Percentiles rank a stretch among this genome's conserved stretches.
Evolutionary conservation across 345 rosid genomes (phyloP).

Genomic region (Cardamine resedifolia): DNA sequence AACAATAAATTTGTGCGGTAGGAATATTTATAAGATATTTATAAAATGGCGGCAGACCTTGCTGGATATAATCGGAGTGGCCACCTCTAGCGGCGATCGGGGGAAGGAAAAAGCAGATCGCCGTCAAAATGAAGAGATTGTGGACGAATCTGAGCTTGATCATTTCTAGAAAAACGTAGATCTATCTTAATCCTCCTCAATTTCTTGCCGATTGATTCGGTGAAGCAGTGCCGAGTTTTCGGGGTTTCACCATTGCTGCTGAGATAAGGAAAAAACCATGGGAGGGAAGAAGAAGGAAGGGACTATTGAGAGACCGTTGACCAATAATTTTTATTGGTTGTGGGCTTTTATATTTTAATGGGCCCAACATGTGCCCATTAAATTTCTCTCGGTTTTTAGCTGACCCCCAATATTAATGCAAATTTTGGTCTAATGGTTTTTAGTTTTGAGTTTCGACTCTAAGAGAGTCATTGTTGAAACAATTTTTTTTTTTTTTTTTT

Average conservation of each 20-base stretch:
- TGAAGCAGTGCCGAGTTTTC: conserved; percentile 1
- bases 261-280: background rate
- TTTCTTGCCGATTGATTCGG: conserved; percentile 11
- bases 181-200: background rate
- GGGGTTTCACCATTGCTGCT: conserved; percentile 24
- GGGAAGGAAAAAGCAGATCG: conserved; percentile 33
- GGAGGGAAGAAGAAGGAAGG: conserved; percentile 1
- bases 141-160: conserved; percentile 19
- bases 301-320: conserved; percentile 23
- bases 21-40: no score
- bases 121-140: conserved; percentile 10
- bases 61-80: conserved; percentile 30
- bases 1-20: background rate
- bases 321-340: background rate
- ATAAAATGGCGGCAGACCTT: conserved; percentile 39
- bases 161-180: conserved; percentile 8
- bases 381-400: background rate
- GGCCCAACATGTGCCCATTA: background rate
- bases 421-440: no score
- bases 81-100: conserved; percentile 50
- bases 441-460: no score
- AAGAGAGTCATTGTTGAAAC: no score
- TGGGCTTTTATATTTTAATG: background rate
- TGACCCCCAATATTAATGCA: no score
- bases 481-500: no score